Base-by-base conservation (phyloP, 108 stramenopile genomes). In the Conticribra weissflogii region DNA sequence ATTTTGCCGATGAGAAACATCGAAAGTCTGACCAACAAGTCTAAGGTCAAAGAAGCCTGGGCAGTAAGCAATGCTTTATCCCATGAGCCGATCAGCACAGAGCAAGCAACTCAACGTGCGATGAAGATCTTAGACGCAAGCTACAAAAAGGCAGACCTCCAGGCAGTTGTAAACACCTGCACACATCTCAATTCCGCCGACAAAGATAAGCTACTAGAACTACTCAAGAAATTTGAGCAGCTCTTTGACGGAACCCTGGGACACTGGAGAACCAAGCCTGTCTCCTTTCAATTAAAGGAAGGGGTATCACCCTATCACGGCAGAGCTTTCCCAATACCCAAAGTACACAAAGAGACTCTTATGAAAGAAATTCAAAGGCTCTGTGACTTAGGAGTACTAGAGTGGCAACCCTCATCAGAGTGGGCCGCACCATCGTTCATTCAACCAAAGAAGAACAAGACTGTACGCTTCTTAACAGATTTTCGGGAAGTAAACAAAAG, bases 401-500 rank as follows among this genome's bases (percentile, higher is more conserved):
- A n/a, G 19, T n/a, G 19, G 19, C 50, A 41, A 41, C 36, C 36
- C 5, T 9, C 5, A 9, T 41, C 36, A 9, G 36, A 41, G 36
- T 41, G 36, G 36, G 36, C 8, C 12, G 12, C 8, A 9, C 36
- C 36, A 5, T 9, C 36, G 8, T 41, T 41, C 12, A 41, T 41
- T 41, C 36, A n/a, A n/a, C n/a, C n/a, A n/a, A n/a, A n/a, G n/a
- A n/a, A n/a, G n/a, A n/a, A n/a, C n/a, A n/a, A 12, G 15, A 66
- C 65, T 4, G 31, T 66, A 8, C 31, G 52, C 18, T 51, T 79
- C 27, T 1, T 83, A 3, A 33, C 53, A 0, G 79, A 86, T 66
- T 81, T 83, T 67, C 23, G 79, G 8, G 62, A 64, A 68, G 61
- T 83, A 45, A 86, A 83, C 33, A 69, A 76, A 54, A n/a, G 54